Base-by-base conservation (phyloP, 1,284 basidiomycete species). In the Blastosporella zonata region DNA sequence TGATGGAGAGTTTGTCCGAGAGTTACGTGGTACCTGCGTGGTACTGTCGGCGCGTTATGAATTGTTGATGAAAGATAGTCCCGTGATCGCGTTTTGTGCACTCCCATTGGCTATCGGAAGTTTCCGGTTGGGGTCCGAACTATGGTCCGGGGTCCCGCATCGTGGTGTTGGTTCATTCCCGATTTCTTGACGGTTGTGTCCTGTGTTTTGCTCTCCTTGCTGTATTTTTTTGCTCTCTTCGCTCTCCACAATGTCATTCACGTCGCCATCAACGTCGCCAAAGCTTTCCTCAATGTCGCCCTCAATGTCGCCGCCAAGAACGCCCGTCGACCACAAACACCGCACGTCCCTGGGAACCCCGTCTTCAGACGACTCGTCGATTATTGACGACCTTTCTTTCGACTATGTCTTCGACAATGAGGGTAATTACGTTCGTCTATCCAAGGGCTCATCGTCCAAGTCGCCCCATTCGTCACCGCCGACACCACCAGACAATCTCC, bases 341-440 rank as follows among this genome's bases (percentile, higher is more conserved):
- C 67, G 66, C 21, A 62, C 67, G 17, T 44, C 61, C 5, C 54
- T 68, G 6, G 66, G 67, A 10, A 71, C 74, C 2, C 73, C 77
- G 0, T 65, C 67, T 44, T 81, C 81, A 17, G 80, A 82, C 59
- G 78, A 80, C 51, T 80, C 78, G 1, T 79, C 77, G 15, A 68
- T 80, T 50, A 76, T 82, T 55, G 78, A 81, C 35, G 84, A 87
- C 55, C 75, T 87, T 52, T 87, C 84, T 2, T 87, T 88, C 62
- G 79, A 82, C 57, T 88, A 85, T 55, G 74, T 81, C 51, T 69
- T 72, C 42, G 80, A 84, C 62, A 70, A 72, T 4, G 68, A 78
- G 2, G 85, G 84, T 2, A 77, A 85, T 56, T 74, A 74, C 51
- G 70, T 83, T 33, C 81, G 85, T 5, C 62, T 68, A 15, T 72